Conservation (phyloP, 345 rosid genomes). For the Cardamine occulta region DNA sequence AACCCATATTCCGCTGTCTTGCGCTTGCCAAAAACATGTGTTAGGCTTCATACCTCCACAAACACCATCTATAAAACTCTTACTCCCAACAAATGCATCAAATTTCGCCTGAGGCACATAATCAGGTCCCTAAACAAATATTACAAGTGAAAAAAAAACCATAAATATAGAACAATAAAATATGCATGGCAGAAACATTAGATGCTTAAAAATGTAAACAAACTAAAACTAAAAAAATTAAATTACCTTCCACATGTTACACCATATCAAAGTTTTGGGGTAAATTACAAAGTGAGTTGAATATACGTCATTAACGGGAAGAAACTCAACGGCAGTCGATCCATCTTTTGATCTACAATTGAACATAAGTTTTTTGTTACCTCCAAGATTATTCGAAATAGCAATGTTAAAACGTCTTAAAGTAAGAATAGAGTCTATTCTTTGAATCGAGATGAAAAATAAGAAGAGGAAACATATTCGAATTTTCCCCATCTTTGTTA, state of each 20-base stretch:
- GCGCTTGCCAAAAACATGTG: slow-evolving; percentile 4
- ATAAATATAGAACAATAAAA: neutral
- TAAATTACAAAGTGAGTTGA: too few species aligned
- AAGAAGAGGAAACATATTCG: neutral
- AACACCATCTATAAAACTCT: neutral
- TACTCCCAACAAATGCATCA: neutral
- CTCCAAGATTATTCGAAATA: neutral
- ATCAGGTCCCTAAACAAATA: slow-evolving; percentile 6
- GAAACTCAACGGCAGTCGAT: neutral
- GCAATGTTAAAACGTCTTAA: neutral
- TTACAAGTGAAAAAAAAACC: neutral
- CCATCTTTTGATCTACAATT: neutral
- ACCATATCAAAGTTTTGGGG: slow-evolving; percentile 27
- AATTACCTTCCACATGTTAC: slow-evolving; percentile 28
- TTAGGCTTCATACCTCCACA: slow-evolving; percentile 26
- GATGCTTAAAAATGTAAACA: neutral
- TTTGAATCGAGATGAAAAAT: neutral
- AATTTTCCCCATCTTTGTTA: neutral
- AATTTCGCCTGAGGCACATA: neutral
- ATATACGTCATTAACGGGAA: too few species aligned
- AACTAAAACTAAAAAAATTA: neutral
- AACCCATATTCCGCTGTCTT: neutral
- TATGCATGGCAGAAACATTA: neutral
- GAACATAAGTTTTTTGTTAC: neutral
- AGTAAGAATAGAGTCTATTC: neutral